Percentiles rank a stretch among this genome's conserved stretches.
Evolutionary conservation across 2,329 filamentous ascomycete species (phyloP).

Genomic region (Endoconidiophora laricicola): DNA sequence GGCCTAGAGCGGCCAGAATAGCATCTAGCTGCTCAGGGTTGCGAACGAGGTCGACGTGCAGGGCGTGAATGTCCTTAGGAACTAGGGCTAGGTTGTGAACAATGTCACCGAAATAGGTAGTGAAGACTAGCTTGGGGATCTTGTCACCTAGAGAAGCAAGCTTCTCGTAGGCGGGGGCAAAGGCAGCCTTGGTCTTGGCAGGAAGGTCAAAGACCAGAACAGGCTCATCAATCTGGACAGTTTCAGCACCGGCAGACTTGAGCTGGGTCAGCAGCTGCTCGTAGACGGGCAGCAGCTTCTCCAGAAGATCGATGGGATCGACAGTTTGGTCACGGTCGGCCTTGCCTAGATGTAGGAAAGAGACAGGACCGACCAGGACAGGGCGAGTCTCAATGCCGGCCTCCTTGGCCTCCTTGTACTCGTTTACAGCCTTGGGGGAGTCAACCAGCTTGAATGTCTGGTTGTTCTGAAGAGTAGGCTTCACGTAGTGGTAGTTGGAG

Average conservation of each 20-base stretch:
- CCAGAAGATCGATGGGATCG: conserved; percentile 81
- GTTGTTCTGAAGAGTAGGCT: conserved; percentile 92
- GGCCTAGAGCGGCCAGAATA: conserved; percentile 65
- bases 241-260: conserved; percentile 90
- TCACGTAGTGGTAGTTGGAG: conserved; percentile 99
- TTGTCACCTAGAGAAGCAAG: conserved; percentile 58
- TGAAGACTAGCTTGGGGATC: conserved; percentile 75
- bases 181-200: conserved; percentile 80
- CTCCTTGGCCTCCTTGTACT: conserved; percentile 97
- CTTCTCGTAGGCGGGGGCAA: conserved; percentile 95
- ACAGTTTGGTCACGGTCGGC: conserved; percentile 89
- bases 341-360: conserved; percentile 95
- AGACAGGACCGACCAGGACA: conserved; percentile 88
- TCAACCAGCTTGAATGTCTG: conserved; percentile 82
- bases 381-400: conserved; percentile 85
- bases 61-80: conserved; percentile 60
- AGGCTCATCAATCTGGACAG: conserved; percentile 96
- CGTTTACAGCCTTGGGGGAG: conserved; percentile 81
- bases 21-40: conserved; percentile 93
- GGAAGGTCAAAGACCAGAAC: conserved; percentile 89
- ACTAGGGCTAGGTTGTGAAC: conserved; percentile 96
- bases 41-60: conserved; percentile 93
- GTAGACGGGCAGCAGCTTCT: conserved; percentile 89
- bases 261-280: conserved; percentile 83
- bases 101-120: conserved; percentile 98